Evolutionary conservation across 495 filamentous ascomycete genomes (phyloP).

Genomic region (Penicillium desertorum): DNA sequence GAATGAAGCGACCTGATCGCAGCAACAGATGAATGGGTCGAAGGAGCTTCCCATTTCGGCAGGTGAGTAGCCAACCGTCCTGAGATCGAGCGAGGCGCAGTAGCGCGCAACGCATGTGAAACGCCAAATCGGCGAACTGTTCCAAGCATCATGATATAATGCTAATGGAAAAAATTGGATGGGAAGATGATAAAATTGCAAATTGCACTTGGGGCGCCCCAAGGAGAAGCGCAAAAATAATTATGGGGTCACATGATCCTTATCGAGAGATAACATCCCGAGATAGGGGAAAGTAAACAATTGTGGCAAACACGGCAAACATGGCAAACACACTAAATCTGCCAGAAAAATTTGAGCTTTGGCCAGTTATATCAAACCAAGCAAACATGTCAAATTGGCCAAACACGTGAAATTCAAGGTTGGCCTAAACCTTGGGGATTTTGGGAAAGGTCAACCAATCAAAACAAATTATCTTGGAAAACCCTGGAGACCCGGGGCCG

Average conservation of each 20-base stretch:
- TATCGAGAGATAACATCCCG: slow-evolving; percentile 24
- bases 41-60: slow-evolving; percentile 33
- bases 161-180: neutral
- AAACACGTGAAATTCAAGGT: neutral
- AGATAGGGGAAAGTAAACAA: slow-evolving; percentile 1
- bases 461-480: neutral
- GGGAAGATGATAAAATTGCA: slow-evolving; percentile 9
- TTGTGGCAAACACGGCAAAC: slow-evolving; percentile 7
- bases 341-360: neutral
- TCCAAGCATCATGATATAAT: slow-evolving; percentile 38
- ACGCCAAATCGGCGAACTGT: slow-evolving; percentile 45
- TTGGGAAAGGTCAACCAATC: neutral
- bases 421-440: neutral
- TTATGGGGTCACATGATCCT: slow-evolving; percentile 23
- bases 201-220: slow-evolving; percentile 9
- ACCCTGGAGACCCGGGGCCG: neutral
- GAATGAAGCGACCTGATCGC: slow-evolving; percentile 34
- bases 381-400: neutral
- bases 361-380: neutral
- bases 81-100: slow-evolving; percentile 32
- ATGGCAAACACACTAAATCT: neutral
- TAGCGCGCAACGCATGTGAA: slow-evolving; percentile 39
- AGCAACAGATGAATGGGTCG: slow-evolving; percentile 19
- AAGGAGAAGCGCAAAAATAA: slow-evolving; percentile 16
- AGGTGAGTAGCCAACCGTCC: slow-evolving; percentile 31